A percentile compares a stretch with the other conserved stretches of the same genome.
Conservation (phyloP, 139 green algal species). For the Tetratostichococcus sp. region DNA sequence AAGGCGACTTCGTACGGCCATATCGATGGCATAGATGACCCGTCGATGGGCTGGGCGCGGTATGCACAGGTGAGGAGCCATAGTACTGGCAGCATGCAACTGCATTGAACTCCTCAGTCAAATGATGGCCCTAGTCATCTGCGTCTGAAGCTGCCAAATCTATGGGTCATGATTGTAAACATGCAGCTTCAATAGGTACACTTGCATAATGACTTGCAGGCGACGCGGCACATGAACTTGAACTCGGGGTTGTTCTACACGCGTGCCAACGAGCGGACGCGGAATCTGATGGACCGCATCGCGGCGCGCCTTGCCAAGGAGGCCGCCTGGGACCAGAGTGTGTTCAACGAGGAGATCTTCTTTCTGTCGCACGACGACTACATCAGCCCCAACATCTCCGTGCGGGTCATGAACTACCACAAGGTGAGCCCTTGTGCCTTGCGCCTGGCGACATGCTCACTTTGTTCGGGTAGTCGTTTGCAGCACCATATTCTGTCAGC, state of each 20-base stretch:
- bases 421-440: neutral
- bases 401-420: conserved; percentile 75
- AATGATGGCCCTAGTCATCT: too few species aligned
- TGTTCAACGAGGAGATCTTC: conserved; percentile 91
- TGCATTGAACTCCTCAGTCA: too few species aligned
- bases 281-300: conserved; percentile 61
- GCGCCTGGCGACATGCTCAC: neutral
- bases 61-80: conserved; percentile 64
- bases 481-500: too few species aligned
- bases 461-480: neutral
- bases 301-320: conserved; percentile 56
- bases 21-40: conserved; percentile 85
- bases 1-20: conserved; percentile 76
- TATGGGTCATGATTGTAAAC: too few species aligned
- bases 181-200: too few species aligned
- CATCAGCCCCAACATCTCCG: conserved; percentile 56
- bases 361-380: conserved; percentile 76
- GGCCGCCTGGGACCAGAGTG: conserved; percentile 79
- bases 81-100: too few species aligned
- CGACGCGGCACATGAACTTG: conserved; percentile 69
- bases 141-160: too few species aligned
- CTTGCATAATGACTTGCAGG: conserved; percentile 12
- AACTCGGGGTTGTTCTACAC: conserved; percentile 89
- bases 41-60: conserved; percentile 82
- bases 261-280: conserved; percentile 56